A percentile compares a stretch with the other conserved stretches of the same genome.
Evolutionary conservation across 495 filamentous ascomycete genomes (phyloP).

Genomic region (Tuber magnatum): DNA sequence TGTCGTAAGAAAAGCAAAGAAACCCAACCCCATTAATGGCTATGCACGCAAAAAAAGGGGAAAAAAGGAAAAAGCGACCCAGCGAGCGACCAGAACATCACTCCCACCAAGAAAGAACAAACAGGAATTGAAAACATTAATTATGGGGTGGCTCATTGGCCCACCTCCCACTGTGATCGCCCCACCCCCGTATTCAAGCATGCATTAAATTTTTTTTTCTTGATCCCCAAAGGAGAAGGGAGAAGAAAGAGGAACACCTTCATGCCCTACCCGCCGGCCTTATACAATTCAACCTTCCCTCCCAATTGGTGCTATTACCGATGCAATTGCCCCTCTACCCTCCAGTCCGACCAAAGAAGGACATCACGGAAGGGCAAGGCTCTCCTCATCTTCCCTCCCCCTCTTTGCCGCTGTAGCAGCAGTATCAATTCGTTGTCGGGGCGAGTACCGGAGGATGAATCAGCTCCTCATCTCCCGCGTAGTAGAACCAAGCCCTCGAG

Average conservation of each 20-base stretch:
- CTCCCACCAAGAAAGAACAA: background rate
- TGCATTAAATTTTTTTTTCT: constrained; percentile 15
- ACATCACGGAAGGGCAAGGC: constrained; percentile 9
- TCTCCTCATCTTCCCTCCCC: background rate
- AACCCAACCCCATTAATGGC: constrained; percentile 7
- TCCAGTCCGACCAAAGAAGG: constrained; percentile 10
- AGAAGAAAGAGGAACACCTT: constrained; percentile 24
- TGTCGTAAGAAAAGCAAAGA: constrained; percentile 8
- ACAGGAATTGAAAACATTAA: constrained; percentile 8
- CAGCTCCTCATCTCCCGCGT: constrained; percentile 62
- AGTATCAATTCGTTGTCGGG: background rate
- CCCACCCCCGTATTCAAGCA: constrained; percentile 21
- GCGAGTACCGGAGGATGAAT: constrained; percentile 17
- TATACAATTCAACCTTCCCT: background rate
- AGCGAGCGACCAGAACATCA: background rate
- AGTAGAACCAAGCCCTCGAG: constrained; percentile 87
- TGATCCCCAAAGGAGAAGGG: constrained; percentile 11
- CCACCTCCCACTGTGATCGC: constrained; percentile 1
- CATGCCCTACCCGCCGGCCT: constrained; percentile 12
- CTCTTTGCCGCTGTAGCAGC: background rate
- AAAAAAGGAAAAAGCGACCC: background rate
- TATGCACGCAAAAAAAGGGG: background rate
- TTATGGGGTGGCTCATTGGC: constrained; percentile 7
- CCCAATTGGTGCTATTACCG: constrained; percentile 7
- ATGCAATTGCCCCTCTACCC: constrained; percentile 2